Evolutionary conservation across 108 stramenopile genomes (phyloP), one percentile per base, ranked within the genome.

Genomic region (Cyclotella cryptica): DNA sequence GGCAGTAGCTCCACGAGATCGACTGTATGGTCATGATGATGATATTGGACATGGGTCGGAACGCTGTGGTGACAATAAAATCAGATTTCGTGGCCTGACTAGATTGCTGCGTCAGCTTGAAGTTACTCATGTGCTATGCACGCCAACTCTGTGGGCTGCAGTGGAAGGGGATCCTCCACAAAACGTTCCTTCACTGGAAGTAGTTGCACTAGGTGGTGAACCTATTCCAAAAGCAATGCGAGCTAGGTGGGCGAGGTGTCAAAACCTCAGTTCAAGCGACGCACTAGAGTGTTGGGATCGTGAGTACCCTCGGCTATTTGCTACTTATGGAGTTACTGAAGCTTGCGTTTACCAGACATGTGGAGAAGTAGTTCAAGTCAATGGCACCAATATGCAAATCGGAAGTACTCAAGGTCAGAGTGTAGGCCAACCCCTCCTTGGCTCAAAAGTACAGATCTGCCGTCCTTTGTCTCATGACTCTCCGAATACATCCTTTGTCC

Each of bases 331-430:
- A 17, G 89, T 90, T 22, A 95, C 94, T 24, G 94, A 95, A 86
- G 94, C 94, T 14, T 95, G 94, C 67, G 94, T 95, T 12, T 95
- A 95, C 74, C 94, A 95, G 77, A 93, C 92, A 1, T 81, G 75
- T 58, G 92, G 92, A 43, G 88, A 88, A 78, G 81, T 95, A 9
- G 59, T 86, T 30, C 26, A 47, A 24, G 49, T 22, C n/a, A 39
- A 44, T 17, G n/a, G 17, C 24, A 21, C 10, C 22, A 21, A 10
- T n/a, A 27, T 5, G 30, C 43, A 45, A 0, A 21, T 51, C 27
- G 17, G 30, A 49, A 43, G 17, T 45, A 39, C 1, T 28, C 29
- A 18, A 26, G 89, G 89, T 0, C 85, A 90, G 51, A 75, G 72
- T 60, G 90, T 92, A 19, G 94, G 94, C 0, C 44, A 40, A 21